These are phyloP conservation scores for Wickerhamomyces chaumierensis DNA, from an alignment of 805 yeast genomes.

Conservation along the genomic window DNA sequence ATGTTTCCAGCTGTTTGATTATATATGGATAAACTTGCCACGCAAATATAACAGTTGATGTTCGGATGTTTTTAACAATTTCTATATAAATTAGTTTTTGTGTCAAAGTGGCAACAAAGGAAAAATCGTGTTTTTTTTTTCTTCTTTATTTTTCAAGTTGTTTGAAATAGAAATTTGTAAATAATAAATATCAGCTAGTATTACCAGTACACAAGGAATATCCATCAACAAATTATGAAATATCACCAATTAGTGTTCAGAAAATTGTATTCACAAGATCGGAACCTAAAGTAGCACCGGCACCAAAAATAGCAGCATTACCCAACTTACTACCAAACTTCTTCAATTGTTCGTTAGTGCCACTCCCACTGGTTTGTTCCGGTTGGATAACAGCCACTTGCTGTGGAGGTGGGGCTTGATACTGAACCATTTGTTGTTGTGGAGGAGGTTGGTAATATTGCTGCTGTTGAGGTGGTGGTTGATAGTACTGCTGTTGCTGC, in stretches of 20 bases:
- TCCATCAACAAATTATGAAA: too few relatives aligned
- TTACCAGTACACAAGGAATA: too few relatives aligned
- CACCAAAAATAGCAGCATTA: conserved; percentile 91
- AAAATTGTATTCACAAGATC: conserved; percentile 69
- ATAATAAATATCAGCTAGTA: too few relatives aligned
- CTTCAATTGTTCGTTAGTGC: conserved; percentile 26
- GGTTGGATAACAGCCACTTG: conserved; percentile 18
- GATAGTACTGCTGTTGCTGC: conserved; percentile 8
- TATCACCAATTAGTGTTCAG: conserved; percentile 20
- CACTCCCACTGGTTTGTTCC: conserved; percentile 22
- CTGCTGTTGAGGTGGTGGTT: conserved; percentile 38
- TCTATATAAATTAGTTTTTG: too few relatives aligned
- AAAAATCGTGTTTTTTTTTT: too few relatives aligned
- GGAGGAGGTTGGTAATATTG: conserved; percentile 13
- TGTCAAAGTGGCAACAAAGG: too few relatives aligned
- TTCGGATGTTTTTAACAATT: too few relatives aligned
- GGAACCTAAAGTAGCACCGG: conserved; percentile 90
- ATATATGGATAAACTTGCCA: too few relatives aligned
- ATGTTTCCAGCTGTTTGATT: too few relatives aligned
- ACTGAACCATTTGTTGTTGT: conserved; percentile 15
- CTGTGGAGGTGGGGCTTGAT: conserved; percentile 8
- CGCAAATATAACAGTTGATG: too few relatives aligned
- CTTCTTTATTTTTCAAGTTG: too few relatives aligned
- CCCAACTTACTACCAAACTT: conserved; percentile 75
- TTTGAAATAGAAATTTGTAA: too few relatives aligned